Evolutionary conservation across 148 eudicot genomes (phyloP), one percentile per base, ranked within the genome.

Genomic region (Agrostemma githago): DNA sequence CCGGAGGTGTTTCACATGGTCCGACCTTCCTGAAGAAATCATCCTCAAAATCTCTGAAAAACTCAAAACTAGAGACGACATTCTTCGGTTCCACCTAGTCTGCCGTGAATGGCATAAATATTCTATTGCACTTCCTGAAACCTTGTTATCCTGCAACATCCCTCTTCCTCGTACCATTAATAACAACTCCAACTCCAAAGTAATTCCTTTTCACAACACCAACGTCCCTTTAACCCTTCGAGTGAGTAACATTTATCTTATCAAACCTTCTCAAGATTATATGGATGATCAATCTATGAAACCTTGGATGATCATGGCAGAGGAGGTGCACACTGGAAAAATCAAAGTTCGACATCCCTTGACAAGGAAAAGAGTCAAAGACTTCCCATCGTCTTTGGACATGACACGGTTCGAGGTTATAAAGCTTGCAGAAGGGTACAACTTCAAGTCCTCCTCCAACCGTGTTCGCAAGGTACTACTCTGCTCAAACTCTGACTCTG

Each of bases 271-370:
- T 62, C 70, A 26, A 43, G 11, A 17, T 44, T 14, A n/a, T 5
- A 2, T 0, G 0, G 19, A 67, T n/a, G 37, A 43, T 67, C 44
- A 51, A n/a, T 19, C 26, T n/a, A n/a, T n/a, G n/a, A n/a, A n/a
- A 40, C 62, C 77, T 17, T 74, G 77, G 77, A 74, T 74, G 70
- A 11, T 74, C 70, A 74, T 64, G 77, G 77, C 21, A 0, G 69
- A 51, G 48, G 77, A 63, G 67, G 48, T 56, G 62, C 37, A 74
- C 46, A 43, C 61, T 9, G 77, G 77, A 0, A 64, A n/a, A 48
- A 16, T 74, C 21, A 14, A 39, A 4, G 9, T 64, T 11, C 70
- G 39, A 9, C 77, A 74, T 53, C n/a, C 77, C 16, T 54, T 74
- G 6, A 74, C 77, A 43, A 70, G 61, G 3, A 74, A 46, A 17